Base-by-base conservation (phyloP, 192 early-diverging fungal genomes). In the Entophlyctis helioformis region DNA sequence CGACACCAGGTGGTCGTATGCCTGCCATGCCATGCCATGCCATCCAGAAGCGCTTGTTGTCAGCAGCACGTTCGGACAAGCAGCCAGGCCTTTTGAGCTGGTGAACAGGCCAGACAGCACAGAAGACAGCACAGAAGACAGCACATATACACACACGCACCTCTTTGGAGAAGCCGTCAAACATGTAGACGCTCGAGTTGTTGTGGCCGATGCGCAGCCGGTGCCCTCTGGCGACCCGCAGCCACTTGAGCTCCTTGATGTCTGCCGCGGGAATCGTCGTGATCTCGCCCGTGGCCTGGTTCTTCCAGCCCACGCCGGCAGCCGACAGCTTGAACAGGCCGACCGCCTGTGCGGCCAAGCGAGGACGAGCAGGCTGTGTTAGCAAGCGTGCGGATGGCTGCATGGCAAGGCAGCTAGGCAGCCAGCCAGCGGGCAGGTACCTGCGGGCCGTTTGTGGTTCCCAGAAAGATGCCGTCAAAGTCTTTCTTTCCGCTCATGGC, bases 151-250 rank as follows among this genome's bases (percentile, higher is more conserved):
- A 21, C 36, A 7, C 2, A 26, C 57, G 41, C 66, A 83, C 85
- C 48, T 89, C 86, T 39, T 63, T 60, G 11, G 66, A 62, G 49
- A 98, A 92, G 13, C 87, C 87, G 68, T 95, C 91, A 65, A 98
- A 90, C 64, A 86, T 91, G 39, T 76, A 63, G 26, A 86, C 63
- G 2, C 56, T 66, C 16, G 83, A 84, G 52, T 84, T 83, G 29
- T 82, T 84, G 24, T 77, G 62, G 36, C 72, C 66, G 38, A 98
- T 67, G 26, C 85, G 69, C 36, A 95, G 65, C 46, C 89, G 79
- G 55, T 81, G 92, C 26, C 86, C 85, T 42, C 87, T 76, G 11
- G 91, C 90, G 80, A 85, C 89, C 42, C 80, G 75, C 31, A 82
- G 58, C 57, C 85, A 64, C 20, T 36, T 36, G 9, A 63, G 26